Percentiles rank a stretch among this genome's conserved stretches.
Evolutionary conservation across 2,329 filamentous ascomycete genomes (phyloP).

Genomic region (Stagonosporopsis vannaccii): DNA sequence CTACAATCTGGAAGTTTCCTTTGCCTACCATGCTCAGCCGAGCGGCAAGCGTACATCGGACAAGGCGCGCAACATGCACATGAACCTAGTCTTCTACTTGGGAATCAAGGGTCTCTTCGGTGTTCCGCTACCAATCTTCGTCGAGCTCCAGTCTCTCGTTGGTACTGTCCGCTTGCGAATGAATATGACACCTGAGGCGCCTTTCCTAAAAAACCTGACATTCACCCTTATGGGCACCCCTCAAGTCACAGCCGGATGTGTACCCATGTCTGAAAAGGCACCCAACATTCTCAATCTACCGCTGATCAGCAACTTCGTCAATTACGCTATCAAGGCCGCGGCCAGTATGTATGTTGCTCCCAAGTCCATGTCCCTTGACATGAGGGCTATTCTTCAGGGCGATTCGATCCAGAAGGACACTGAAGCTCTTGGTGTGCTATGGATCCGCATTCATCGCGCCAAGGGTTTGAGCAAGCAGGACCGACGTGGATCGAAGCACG

Average conservation of each 20-base stretch:
- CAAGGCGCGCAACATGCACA: slow-evolving; percentile 94
- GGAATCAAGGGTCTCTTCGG: slow-evolving; percentile 89
- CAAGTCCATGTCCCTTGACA: slow-evolving; percentile 90
- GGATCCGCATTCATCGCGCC: slow-evolving; percentile 89
- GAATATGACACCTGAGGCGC: slow-evolving; percentile 87
- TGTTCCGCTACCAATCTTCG: slow-evolving; percentile 84
- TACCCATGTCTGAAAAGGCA: slow-evolving; percentile 89
- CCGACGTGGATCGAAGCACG: slow-evolving; percentile 77
- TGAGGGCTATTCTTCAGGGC: slow-evolving; percentile 88
- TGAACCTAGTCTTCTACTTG: slow-evolving; percentile 93
- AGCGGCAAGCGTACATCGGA: slow-evolving; percentile 73
- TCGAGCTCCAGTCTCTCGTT: slow-evolving; percentile 89
- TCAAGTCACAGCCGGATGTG: slow-evolving; percentile 86
- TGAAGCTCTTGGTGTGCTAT: slow-evolving; percentile 85
- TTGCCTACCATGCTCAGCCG: slow-evolving; percentile 89
- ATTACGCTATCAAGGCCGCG: slow-evolving; percentile 88
- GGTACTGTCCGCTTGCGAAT: slow-evolving; percentile 84
- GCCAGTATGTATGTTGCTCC: slow-evolving; percentile 90
- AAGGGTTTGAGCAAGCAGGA: slow-evolving; percentile 92
- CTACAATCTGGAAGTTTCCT: slow-evolving; percentile 89
- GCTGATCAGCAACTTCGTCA: slow-evolving; percentile 94
- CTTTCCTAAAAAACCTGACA: slow-evolving; percentile 89
- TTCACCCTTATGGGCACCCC: slow-evolving; percentile 95
- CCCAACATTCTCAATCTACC: slow-evolving; percentile 92
- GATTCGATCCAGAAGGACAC: slow-evolving; percentile 93